Conservation (phyloP, 2,329 filamentous ascomycete genomes). For the Didymella pinodella region DNA sequence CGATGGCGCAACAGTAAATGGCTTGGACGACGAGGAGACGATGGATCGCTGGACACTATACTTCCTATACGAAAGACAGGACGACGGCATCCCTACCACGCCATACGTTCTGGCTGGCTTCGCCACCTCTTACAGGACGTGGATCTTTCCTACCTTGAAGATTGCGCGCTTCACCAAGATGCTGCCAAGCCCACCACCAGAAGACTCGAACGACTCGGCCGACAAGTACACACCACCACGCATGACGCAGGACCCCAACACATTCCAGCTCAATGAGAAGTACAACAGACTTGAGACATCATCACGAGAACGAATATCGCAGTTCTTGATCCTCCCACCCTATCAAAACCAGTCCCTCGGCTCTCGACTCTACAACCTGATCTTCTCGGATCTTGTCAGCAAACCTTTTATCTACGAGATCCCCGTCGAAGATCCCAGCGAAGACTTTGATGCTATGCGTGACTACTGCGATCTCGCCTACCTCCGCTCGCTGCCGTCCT, state of each 20-base stretch:
- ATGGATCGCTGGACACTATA: slow-evolving; percentile 90
- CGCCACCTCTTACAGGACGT: slow-evolving; percentile 89
- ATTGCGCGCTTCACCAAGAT: slow-evolving; percentile 49
- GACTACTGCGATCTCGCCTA: slow-evolving; percentile 76
- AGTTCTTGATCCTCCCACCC: slow-evolving; percentile 89
- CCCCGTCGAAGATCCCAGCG: slow-evolving; percentile 93
- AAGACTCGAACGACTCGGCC: slow-evolving; percentile 47
- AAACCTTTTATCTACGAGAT: slow-evolving; percentile 78
- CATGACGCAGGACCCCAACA: slow-evolving; percentile 40
- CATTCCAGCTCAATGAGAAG: slow-evolving; percentile 40
- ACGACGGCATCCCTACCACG: slow-evolving; percentile 35
- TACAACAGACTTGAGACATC: slow-evolving; percentile 68
- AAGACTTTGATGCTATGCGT: slow-evolving; percentile 80
- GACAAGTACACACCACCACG: slow-evolving; percentile 47
- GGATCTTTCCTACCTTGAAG: slow-evolving; percentile 63
- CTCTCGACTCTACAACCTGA: slow-evolving; percentile 78
- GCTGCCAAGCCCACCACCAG: slow-evolving; percentile 43
- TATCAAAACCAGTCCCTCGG: slow-evolving; percentile 85
- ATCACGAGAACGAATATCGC: slow-evolving; percentile 84
- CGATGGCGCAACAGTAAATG: slow-evolving; percentile 85
- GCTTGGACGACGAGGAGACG: slow-evolving; percentile 72
- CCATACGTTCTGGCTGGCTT: slow-evolving; percentile 85
- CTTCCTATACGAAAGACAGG: slow-evolving; percentile 64
- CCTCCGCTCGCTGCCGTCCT: slow-evolving; percentile 66
- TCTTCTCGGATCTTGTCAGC: slow-evolving; percentile 74